Conservation (phyloP, 768 basidiomycete genomes). For the Hygrophorus pudorinus region DNA sequence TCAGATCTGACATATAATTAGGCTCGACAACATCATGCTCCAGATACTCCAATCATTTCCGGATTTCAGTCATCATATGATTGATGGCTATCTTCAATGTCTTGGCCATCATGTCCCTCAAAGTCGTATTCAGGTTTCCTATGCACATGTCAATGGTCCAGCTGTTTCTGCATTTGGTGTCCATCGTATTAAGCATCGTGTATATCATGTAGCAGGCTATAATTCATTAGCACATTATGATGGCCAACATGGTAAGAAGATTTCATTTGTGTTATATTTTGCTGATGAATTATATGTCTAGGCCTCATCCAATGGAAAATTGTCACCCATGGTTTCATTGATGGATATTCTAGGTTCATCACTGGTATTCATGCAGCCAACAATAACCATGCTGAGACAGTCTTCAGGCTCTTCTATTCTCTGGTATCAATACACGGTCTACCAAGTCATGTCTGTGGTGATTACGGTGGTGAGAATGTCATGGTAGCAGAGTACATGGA, state of each 20-base stretch:
- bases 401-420: slow-evolving; percentile 12
- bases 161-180: slow-evolving; percentile 5
- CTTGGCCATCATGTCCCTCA: slow-evolving; percentile 11
- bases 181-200: slow-evolving; percentile 7
- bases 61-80: slow-evolving; percentile 13
- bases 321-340: slow-evolving; percentile 24
- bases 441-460: slow-evolving; percentile 21
- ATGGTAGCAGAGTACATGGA: slow-evolving; percentile 14
- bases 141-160: slow-evolving; percentile 9
- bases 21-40: slow-evolving; percentile 13
- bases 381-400: slow-evolving; percentile 19
- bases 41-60: slow-evolving; percentile 15
- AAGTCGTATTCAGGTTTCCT: slow-evolving; percentile 6
- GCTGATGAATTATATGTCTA: slow-evolving; percentile 6
- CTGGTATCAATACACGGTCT: slow-evolving; percentile 17
- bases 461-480: slow-evolving; percentile 20
- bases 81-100: slow-evolving; percentile 12
- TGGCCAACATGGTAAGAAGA: slow-evolving; percentile 14
- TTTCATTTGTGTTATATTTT: slow-evolving; percentile 3
- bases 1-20: slow-evolving; percentile 14
- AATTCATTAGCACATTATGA: slow-evolving; percentile 16
- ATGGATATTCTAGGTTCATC: slow-evolving; percentile 27
- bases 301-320: slow-evolving; percentile 23
- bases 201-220: slow-evolving; percentile 12
- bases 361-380: slow-evolving; percentile 18